Evolutionary conservation across 139 green algal genomes (phyloP).

Genomic region (Deuterostichococcus epilithicus): DNA sequence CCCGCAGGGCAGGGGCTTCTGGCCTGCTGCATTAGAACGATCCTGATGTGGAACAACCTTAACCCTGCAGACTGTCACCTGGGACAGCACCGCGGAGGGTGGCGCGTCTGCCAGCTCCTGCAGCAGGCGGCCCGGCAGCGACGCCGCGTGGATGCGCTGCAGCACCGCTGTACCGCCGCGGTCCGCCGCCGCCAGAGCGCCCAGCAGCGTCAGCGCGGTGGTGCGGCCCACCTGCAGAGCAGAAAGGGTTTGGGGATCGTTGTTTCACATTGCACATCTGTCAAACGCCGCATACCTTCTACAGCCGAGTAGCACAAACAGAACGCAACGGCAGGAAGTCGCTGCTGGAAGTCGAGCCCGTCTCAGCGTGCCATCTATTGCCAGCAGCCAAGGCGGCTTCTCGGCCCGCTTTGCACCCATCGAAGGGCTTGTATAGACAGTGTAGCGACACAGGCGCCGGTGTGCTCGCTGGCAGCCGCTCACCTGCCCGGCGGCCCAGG

Average conservation of each 20-base stretch:
- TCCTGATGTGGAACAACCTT: too few relatives aligned
- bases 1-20: too few relatives aligned
- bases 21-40: too few relatives aligned
- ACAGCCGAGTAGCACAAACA: neutral
- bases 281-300: too few relatives aligned
- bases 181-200: slow-evolving; percentile 44
- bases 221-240: slow-evolving; percentile 19
- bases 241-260: too few relatives aligned
- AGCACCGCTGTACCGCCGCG: slow-evolving; percentile 14
- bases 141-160: slow-evolving; percentile 30
- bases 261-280: too few relatives aligned
- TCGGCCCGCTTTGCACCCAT: neutral
- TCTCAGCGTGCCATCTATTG: slow-evolving; percentile 1
- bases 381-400: neutral
- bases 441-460: neutral
- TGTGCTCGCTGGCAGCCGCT: too few relatives aligned
- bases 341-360: neutral
- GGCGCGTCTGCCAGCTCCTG: slow-evolving; percentile 26
- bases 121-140: slow-evolving; percentile 52
- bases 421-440: neutral
- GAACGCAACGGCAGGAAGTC: neutral
- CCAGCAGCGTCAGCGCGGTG: slow-evolving; percentile 57
- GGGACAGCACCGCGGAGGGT: slow-evolving; percentile 20
- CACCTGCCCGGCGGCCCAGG: slow-evolving; percentile 7
- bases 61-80: too few relatives aligned